Evolutionary conservation across 140 eudicot genomes (phyloP).

Genomic region (Flaveria floridana): DNA sequence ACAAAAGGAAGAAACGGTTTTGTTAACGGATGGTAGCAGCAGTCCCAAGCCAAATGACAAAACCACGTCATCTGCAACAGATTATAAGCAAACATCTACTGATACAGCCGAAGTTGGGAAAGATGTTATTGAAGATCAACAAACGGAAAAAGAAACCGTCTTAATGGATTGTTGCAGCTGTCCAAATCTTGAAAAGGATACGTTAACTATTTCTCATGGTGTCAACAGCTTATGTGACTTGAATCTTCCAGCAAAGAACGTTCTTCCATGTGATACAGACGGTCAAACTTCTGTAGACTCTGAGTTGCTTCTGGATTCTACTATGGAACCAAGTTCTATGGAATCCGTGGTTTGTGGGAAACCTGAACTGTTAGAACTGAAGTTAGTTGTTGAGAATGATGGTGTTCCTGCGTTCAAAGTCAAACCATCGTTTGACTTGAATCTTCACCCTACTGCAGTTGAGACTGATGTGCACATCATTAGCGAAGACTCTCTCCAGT

Average conservation of each 20-base stretch:
- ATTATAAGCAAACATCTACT: conserved; percentile 19
- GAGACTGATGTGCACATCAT: conserved; percentile 28
- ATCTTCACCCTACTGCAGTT: conserved; percentile 27
- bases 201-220: neutral
- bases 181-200: conserved; percentile 9
- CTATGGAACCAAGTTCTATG: conserved; percentile 14
- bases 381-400: conserved; percentile 18
- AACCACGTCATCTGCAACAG: conserved; percentile 16
- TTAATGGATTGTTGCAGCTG: conserved; percentile 19
- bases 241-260: conserved; percentile 27
- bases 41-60: neutral
- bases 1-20: conserved; percentile 4
- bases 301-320: conserved; percentile 1
- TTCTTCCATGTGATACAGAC: conserved; percentile 24
- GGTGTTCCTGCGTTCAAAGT: conserved; percentile 22
- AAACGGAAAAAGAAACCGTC: neutral
- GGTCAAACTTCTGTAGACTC: conserved; percentile 27
- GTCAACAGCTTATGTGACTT: conserved; percentile 26
- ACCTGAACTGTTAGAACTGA: conserved; percentile 5
- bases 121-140: conserved; percentile 3
- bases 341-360: conserved; percentile 19
- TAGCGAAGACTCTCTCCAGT: conserved; percentile 24
- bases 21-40: conserved; percentile 17
- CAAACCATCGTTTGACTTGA: conserved; percentile 34
- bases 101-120: conserved; percentile 10